Percentiles rank a stretch among this genome's conserved stretches.
phyloP scores from a whole-genome alignment of 805 yeast genomes.

The Kodamaea leandrae region DNA sequence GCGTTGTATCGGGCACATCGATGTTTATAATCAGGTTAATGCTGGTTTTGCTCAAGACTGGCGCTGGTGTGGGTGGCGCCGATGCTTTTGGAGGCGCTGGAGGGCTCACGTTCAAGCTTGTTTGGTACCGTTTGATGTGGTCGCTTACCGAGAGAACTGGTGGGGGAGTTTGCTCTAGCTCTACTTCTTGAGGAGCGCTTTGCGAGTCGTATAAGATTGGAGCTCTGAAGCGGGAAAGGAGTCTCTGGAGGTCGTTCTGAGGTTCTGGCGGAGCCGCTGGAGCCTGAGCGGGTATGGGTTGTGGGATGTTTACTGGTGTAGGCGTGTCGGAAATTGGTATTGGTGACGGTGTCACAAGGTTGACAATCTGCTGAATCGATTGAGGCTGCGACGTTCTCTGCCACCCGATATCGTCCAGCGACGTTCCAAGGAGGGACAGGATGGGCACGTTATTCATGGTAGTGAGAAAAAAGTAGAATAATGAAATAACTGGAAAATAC shows the following conservation, averaged over 20 bases:
- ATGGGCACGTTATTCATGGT: slow-evolving; percentile 30
- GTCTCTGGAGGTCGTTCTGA: not conserved
- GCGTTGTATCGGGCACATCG: slow-evolving; percentile 27
- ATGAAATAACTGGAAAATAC: not conserved
- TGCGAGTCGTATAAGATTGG: slow-evolving; percentile 19
- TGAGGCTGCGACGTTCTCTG: not conserved
- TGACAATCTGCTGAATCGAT: not conserved
- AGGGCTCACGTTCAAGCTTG: slow-evolving; percentile 21
- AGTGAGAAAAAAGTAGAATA: not conserved
- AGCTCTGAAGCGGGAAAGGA: slow-evolving; percentile 32
- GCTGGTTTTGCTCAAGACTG: slow-evolving; percentile 30
- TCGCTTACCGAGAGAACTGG: slow-evolving; percentile 18
- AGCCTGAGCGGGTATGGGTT: not conserved
- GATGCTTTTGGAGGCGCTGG: slow-evolving; percentile 3
- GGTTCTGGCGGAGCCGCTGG: slow-evolving; percentile 3
- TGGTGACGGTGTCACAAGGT: not conserved
- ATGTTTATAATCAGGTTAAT: slow-evolving; percentile 40
- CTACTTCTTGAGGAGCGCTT: not conserved
- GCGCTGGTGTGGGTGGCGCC: slow-evolving; percentile 9
- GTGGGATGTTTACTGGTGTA: slow-evolving; percentile 2
- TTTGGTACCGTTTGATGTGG: slow-evolving; percentile 32
- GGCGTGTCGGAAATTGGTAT: not conserved
- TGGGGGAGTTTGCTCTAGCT: not conserved
- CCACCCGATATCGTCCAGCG: slow-evolving; percentile 12
- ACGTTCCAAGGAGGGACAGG: slow-evolving; percentile 26